A percentile compares a stretch with the other conserved stretches of the same genome.
These are phyloP conservation scores for Monosporascus sp. DNA, from an alignment of 2,329 filamentous ascomycete species.

Conservation along the genomic window DNA sequence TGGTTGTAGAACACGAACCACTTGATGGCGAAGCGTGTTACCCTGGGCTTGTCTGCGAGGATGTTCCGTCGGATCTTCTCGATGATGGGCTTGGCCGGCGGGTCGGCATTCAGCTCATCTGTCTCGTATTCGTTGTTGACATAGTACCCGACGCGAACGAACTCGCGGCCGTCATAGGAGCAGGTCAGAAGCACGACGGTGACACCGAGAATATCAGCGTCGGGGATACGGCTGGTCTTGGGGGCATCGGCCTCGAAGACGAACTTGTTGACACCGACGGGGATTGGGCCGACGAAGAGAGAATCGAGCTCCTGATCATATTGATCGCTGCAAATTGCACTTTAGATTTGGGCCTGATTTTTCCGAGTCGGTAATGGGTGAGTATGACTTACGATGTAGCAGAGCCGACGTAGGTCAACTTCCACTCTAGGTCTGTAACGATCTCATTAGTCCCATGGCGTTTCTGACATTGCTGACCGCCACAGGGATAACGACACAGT, in stretches of 20 bases:
- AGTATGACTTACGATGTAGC: conserved; percentile 75
- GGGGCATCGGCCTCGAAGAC: conserved; percentile 93
- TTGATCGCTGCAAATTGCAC: conserved; percentile 60
- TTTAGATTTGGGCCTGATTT: not conserved
- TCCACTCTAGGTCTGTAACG: conserved; percentile 87
- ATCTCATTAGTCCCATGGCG: not conserved
- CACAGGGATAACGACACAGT: not conserved
- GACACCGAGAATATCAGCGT: conserved; percentile 92
- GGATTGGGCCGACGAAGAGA: conserved; percentile 93
- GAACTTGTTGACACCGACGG: conserved; percentile 97
- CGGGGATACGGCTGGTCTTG: conserved; percentile 83
- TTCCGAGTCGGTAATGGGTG: not conserved
- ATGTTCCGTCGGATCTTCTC: conserved; percentile 91
- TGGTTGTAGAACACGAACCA: conserved; percentile 46
- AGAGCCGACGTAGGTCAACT: conserved; percentile 96
- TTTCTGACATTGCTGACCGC: not conserved
- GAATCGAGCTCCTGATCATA: conserved; percentile 98
- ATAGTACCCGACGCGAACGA: conserved; percentile 97
- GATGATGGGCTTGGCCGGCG: conserved; percentile 84
- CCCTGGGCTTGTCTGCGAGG: conserved; percentile 92
- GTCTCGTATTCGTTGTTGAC: conserved; percentile 99
- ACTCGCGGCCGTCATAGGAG: conserved; percentile 93
- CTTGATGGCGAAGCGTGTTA: conserved; percentile 97
- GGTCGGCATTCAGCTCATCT: conserved; percentile 82
- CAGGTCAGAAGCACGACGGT: conserved; percentile 96